Conservation (phyloP, 441 rosid genomes). For the Syzygium malaccense region DNA sequence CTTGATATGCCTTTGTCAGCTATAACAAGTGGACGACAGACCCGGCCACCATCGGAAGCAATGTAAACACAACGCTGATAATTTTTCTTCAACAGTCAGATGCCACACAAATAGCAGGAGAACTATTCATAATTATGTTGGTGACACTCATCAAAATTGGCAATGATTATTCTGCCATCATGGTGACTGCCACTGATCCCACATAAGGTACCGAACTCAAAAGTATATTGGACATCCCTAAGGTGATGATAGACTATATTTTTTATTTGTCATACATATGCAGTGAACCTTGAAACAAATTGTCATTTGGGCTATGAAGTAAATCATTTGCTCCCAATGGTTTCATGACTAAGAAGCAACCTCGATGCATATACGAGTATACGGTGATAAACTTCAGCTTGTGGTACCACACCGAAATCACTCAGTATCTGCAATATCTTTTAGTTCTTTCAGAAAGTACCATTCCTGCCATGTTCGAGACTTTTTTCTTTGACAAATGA, state of each 20-base stretch:
- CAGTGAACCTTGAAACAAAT: not conserved
- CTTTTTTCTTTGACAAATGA: not conserved
- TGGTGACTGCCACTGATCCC: not conserved
- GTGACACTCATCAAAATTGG: not conserved
- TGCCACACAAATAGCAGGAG: not conserved
- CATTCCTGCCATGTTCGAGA: not conserved
- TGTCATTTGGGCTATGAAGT: not conserved
- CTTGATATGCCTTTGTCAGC: slow-evolving; percentile 94
- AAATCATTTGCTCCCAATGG: not conserved
- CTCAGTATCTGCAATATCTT: not conserved
- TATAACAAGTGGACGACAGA: slow-evolving; percentile 98
- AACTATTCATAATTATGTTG: not conserved
- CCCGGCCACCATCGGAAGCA: slow-evolving; percentile 99
- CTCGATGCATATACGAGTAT: not conserved
- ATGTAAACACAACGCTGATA: slow-evolving; percentile 76
- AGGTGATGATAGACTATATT: not conserved
- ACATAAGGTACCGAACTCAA: not conserved
- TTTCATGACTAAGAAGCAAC: not conserved
- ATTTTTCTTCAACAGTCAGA: not conserved
- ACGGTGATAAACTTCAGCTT: not conserved
- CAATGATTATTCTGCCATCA: not conserved
- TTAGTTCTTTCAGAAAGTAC: not conserved
- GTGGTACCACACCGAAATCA: not conserved
- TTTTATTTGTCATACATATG: not conserved
- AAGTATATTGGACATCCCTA: not conserved